These are phyloP conservation scores for Trichocomaceae sp. DNA, from an alignment of 2,329 filamentous ascomycete species.

Conservation along the genomic window DNA sequence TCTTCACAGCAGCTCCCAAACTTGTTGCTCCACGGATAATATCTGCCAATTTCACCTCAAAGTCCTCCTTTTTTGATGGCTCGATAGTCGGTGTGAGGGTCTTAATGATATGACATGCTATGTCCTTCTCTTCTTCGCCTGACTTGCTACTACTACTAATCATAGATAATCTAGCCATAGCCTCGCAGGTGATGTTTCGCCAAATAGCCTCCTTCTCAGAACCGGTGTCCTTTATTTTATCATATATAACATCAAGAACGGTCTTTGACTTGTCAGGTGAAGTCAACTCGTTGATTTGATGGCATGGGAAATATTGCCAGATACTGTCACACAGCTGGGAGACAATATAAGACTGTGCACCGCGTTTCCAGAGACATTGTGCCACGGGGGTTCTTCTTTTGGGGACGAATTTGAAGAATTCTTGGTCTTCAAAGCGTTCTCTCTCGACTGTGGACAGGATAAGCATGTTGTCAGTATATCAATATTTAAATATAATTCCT, in stretches of 20 bases:
- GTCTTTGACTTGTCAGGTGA: not conserved
- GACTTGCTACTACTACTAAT: not conserved
- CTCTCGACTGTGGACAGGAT: not conserved
- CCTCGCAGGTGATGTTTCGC: not conserved
- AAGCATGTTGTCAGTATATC: not conserved
- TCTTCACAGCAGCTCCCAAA: not conserved
- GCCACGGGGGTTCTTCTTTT: not conserved
- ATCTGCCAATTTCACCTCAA: not conserved
- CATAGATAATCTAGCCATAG: not conserved
- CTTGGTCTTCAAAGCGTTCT: not conserved
- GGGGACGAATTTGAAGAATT: conserved; percentile 2
- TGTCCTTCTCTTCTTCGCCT: not conserved
- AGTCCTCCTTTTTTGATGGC: not conserved
- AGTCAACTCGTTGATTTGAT: not conserved
- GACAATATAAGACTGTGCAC: not conserved
- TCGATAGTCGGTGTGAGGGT: not conserved
- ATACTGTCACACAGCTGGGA: not conserved
- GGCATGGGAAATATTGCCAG: not conserved
- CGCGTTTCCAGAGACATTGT: not conserved
- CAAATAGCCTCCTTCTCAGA: not conserved
- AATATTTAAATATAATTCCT: no score
- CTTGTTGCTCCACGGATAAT: not conserved
- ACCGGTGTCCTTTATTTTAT: not conserved
- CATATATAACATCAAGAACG: not conserved
- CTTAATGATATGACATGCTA: not conserved